phyloP scores from a whole-genome alignment of 148 eudicot species.

The Chenopodium album region DNA sequence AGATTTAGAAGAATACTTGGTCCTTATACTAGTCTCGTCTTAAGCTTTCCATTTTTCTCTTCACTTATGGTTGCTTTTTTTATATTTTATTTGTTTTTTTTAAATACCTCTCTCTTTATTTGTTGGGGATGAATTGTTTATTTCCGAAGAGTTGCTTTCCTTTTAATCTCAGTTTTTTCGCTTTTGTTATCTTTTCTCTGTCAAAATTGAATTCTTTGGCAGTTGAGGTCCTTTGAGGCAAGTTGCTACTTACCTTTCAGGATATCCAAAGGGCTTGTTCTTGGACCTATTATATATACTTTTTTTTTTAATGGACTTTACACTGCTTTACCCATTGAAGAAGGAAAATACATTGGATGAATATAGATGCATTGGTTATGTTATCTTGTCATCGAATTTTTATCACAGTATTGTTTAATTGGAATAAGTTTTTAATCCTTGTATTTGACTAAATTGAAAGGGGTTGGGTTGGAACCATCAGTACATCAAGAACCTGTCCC shows the following conservation, averaged over 20 bases:
- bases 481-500: too few relatives aligned
- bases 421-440: not conserved
- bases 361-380: not conserved
- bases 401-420: not conserved
- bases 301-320: not conserved
- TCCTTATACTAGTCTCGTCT: not conserved
- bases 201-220: not conserved
- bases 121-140: not conserved
- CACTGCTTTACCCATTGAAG: not conserved
- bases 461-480: too few relatives aligned
- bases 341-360: not conserved
- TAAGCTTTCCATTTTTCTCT: constrained; percentile 12
- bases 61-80: not conserved
- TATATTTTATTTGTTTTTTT: not conserved
- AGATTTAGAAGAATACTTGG: constrained; percentile 19
- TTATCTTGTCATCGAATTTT: too few relatives aligned
- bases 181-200: not conserved
- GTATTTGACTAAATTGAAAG: not conserved
- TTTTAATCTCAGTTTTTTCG: not conserved
- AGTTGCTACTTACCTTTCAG: not conserved
- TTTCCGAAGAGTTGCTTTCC: not conserved
- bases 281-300: not conserved
- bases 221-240: not conserved
- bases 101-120: not conserved
- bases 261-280: not conserved